A percentile compares a stretch with the other conserved stretches of the same genome.
Evolutionary conservation across 192 early-diverging fungal genomes (phyloP).

Genomic region (Entomortierella parvispora): DNA sequence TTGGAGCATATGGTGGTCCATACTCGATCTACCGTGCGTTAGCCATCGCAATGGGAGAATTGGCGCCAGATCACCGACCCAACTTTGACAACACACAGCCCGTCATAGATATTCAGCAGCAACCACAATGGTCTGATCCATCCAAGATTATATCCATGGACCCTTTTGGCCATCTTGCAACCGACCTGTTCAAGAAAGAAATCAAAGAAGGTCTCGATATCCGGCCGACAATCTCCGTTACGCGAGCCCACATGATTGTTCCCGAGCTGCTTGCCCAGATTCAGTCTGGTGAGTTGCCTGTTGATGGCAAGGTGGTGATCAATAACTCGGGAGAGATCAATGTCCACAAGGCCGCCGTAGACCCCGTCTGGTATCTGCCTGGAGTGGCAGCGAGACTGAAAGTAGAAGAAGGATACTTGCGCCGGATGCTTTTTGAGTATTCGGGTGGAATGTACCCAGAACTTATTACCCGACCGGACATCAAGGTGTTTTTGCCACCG

Average conservation of each 20-base stretch:
- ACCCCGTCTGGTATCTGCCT: slow-evolving; percentile 93
- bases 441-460: slow-evolving; percentile 95
- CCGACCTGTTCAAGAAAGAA: slow-evolving; percentile 64
- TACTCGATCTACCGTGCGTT: slow-evolving; percentile 91
- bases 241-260: slow-evolving; percentile 91
- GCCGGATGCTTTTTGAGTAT: slow-evolving; percentile 87
- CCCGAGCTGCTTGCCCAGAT: slow-evolving; percentile 85
- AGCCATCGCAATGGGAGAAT: slow-evolving; percentile 88
- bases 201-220: slow-evolving; percentile 77
- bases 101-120: slow-evolving; percentile 79
- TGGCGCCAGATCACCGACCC: slow-evolving; percentile 78
- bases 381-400: slow-evolving; percentile 88
- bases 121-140: slow-evolving; percentile 79
- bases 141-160: slow-evolving; percentile 93
- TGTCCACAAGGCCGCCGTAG: slow-evolving; percentile 89
- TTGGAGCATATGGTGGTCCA: slow-evolving; percentile 89
- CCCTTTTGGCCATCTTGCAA: slow-evolving; percentile 86
- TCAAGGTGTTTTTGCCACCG: slow-evolving; percentile 92
- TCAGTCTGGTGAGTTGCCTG: slow-evolving; percentile 61
- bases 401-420: slow-evolving; percentile 81
- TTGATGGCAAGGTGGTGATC: slow-evolving; percentile 85
- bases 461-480: slow-evolving; percentile 87
- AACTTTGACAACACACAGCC: slow-evolving; percentile 88
- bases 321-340: slow-evolving; percentile 78
- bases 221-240: slow-evolving; percentile 89